Percentiles rank a stretch among this genome's conserved stretches.
phyloP scores from a whole-genome alignment of 2,329 filamentous ascomycete species.

The Tolypocladium amazonense region DNA sequence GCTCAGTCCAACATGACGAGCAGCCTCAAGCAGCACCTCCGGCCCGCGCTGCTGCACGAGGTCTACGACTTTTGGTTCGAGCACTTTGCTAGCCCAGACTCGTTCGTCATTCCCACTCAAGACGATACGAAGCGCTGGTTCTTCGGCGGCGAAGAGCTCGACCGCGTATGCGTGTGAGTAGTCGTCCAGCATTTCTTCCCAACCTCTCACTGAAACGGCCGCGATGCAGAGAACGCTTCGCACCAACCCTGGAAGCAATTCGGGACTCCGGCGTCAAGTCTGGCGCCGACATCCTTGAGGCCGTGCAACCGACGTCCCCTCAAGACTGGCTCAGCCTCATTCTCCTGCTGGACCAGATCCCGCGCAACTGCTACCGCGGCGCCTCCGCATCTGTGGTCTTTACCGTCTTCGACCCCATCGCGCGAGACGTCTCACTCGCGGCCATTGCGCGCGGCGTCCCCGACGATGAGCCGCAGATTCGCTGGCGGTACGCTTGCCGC shows the following conservation, averaged over 20 bases:
- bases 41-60: constrained; percentile 15
- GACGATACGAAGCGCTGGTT: constrained; percentile 23
- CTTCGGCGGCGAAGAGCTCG: constrained; percentile 20
- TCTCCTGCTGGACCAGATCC: constrained; percentile 51
- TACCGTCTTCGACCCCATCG: constrained; percentile 44
- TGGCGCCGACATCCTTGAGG: constrained; percentile 16
- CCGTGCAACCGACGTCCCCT: constrained; percentile 14
- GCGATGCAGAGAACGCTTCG: constrained; percentile 16
- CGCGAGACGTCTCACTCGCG: constrained; percentile 28
- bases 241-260: constrained; percentile 22
- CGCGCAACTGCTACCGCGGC: constrained; percentile 50
- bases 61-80: constrained; percentile 28
- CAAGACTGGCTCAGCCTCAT: constrained; percentile 37
- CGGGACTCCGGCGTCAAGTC: constrained; percentile 13
- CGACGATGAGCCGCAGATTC: constrained; percentile 13
- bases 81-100: constrained; percentile 16
- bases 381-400: constrained; percentile 34
- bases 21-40: constrained; percentile 12
- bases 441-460: constrained; percentile 23
- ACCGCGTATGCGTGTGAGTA: constrained; percentile 23
- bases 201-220: no score
- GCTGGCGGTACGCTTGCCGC: constrained; percentile 27
- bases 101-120: constrained; percentile 13
- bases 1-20: constrained; percentile 1
- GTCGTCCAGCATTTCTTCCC: background rate